A percentile compares a stretch with the other conserved stretches of the same genome.
phyloP scores from a whole-genome alignment of 768 basidiomycete species.

The Naganishia onofrii region DNA sequence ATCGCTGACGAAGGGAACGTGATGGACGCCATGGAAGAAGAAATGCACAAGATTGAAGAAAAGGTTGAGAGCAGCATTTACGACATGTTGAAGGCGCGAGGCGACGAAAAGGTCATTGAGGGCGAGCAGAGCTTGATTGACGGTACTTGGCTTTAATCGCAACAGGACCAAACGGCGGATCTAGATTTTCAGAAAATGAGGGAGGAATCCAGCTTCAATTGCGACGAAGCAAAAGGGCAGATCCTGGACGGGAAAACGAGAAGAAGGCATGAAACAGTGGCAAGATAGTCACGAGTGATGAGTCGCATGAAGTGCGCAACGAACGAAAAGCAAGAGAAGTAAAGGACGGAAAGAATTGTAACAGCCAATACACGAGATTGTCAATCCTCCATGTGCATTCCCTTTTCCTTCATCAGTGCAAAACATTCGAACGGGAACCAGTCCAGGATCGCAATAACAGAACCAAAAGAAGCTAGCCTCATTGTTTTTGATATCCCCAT shows the following conservation, averaged over 20 bases:
- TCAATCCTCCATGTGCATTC: too few species aligned
- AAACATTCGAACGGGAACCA: too few species aligned
- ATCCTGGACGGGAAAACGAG: background rate
- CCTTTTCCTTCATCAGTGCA: too few species aligned
- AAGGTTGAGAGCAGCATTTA: conserved; percentile 18
- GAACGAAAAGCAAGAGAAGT: background rate
- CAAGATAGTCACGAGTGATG: too few species aligned
- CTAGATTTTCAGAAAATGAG: background rate
- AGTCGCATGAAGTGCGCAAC: too few species aligned
- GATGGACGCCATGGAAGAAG: background rate
- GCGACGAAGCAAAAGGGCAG: background rate
- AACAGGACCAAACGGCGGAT: background rate
- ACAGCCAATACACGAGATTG: too few species aligned
- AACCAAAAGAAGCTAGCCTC: conserved; percentile 5
- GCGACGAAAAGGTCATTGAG: background rate
- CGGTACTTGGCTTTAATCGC: conserved; percentile 30
- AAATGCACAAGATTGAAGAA: conserved; percentile 22
- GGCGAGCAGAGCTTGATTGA: conserved; percentile 23
- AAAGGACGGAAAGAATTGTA: too few species aligned
- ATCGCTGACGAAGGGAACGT: conserved; percentile 30
- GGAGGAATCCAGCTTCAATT: background rate
- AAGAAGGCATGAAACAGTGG: background rate
- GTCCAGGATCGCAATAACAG: too few species aligned
- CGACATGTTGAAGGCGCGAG: conserved; percentile 27
- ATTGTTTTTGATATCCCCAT: conserved; percentile 26